phyloP scores from a whole-genome alignment of 75 land plant species.

The Sequoia sempervirens region DNA sequence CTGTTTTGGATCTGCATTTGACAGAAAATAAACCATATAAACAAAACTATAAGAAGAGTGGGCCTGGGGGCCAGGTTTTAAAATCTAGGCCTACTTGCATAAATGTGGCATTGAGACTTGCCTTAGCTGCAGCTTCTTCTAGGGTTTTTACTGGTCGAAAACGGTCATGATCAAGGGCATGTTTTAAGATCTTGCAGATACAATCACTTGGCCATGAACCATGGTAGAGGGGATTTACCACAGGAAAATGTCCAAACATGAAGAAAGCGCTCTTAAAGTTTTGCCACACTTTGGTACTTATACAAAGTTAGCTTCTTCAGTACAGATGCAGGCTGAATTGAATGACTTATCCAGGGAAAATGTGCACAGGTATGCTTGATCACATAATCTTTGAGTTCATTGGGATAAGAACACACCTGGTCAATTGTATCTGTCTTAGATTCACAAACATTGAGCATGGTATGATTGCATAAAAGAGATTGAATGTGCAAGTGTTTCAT shows the following conservation, averaged over 20 bases:
- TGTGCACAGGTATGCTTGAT: slow-evolving; percentile 90
- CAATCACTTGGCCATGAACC: background rate
- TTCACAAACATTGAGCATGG: slow-evolving; percentile 67
- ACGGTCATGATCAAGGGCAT: background rate
- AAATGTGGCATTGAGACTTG: background rate
- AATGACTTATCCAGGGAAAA: slow-evolving; percentile 74
- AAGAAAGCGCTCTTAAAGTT: slow-evolving; percentile 17
- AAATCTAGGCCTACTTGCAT: background rate
- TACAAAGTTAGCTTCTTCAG: slow-evolving; percentile 49
- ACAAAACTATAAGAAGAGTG: background rate
- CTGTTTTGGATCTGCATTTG: too few species aligned
- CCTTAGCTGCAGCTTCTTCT: background rate
- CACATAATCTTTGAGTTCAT: slow-evolving; percentile 67
- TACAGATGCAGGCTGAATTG: slow-evolving; percentile 79
- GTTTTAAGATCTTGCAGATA: background rate
- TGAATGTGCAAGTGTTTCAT: slow-evolving; percentile 65
- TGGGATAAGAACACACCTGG: slow-evolving; percentile 58
- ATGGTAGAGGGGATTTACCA: slow-evolving; percentile 35
- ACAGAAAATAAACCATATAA: background rate
- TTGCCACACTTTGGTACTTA: slow-evolving; percentile 37
- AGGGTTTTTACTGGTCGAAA: background rate
- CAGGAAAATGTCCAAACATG: slow-evolving; percentile 39
- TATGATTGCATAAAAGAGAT: slow-evolving; percentile 70
- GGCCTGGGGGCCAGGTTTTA: background rate
- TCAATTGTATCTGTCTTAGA: slow-evolving; percentile 71